A percentile compares a stretch with the other conserved stretches of the same genome.
These are phyloP conservation scores for Mycena amicta DNA, from an alignment of 768 basidiomycete genomes.

Conservation along the genomic window DNA sequence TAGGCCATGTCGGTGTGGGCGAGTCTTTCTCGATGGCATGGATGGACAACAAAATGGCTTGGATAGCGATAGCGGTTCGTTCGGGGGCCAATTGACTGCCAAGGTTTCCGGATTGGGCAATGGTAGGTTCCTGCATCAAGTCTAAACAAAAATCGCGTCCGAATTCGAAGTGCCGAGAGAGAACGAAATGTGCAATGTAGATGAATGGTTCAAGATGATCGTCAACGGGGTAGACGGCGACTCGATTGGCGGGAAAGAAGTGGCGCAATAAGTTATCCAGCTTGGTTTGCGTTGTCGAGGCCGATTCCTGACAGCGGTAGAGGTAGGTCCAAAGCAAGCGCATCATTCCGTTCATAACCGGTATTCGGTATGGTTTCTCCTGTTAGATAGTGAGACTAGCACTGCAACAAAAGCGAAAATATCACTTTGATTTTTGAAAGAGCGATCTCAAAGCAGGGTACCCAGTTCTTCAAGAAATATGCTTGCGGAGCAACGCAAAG, in stretches of 20 bases:
- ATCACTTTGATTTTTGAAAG: conserved; percentile 79
- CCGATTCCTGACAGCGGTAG: conserved; percentile 87
- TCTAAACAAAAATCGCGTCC: conserved; percentile 83
- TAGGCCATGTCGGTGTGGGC: conserved; percentile 76
- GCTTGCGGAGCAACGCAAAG: conserved; percentile 87
- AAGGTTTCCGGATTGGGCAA: conserved; percentile 46
- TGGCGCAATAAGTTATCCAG: conserved; percentile 74
- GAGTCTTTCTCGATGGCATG: conserved; percentile 74
- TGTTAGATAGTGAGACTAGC: conserved; percentile 33
- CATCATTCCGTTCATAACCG: conserved; percentile 79
- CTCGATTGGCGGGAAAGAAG: conserved; percentile 76
- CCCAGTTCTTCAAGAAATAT: conserved; percentile 85
- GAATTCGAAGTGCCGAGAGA: conserved; percentile 82
- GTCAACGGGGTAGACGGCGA: conserved; percentile 64
- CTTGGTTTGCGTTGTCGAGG: conserved; percentile 78
- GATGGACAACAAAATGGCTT: conserved; percentile 76
- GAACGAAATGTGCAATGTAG: conserved; percentile 79
- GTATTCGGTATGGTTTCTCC: conserved; percentile 75
- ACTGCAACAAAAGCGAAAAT: not conserved
- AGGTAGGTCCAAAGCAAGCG: conserved; percentile 92
- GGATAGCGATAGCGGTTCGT: conserved; percentile 70
- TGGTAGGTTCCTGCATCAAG: conserved; percentile 69
- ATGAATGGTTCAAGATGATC: conserved; percentile 77
- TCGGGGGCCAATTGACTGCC: conserved; percentile 62
- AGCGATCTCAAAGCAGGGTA: conserved; percentile 68